Percentiles rank a stretch among this genome's conserved stretches.
These are phyloP conservation scores for Aspergillus terreus DNA, from an alignment of 2,329 filamentous ascomycete genomes.

Conservation along the genomic window DNA sequence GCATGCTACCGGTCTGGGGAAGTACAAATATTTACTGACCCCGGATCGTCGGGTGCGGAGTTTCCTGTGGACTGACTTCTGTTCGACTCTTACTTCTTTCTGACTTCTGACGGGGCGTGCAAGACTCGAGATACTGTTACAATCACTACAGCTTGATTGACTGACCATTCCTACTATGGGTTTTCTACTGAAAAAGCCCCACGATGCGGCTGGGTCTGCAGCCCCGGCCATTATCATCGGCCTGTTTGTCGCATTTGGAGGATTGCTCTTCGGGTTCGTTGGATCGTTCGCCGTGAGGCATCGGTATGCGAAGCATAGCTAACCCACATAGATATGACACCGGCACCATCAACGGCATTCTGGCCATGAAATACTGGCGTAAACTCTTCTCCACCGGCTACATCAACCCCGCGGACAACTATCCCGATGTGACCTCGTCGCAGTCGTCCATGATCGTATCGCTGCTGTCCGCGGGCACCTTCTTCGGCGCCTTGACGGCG, in stretches of 20 bases:
- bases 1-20: neutral
- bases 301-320: constrained; percentile 1
- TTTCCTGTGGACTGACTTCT: neutral
- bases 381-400: constrained; percentile 31
- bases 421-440: constrained; percentile 53
- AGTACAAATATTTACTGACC: constrained; percentile 3
- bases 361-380: constrained; percentile 47
- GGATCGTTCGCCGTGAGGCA: constrained; percentile 24
- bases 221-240: constrained; percentile 52
- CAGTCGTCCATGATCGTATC: constrained; percentile 60
- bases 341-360: constrained; percentile 52
- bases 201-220: constrained; percentile 44
- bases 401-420: constrained; percentile 33
- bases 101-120: neutral
- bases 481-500: constrained; percentile 67
- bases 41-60: neutral
- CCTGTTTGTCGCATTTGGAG: constrained; percentile 57
- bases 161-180: constrained; percentile 31
- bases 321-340: constrained; percentile 45
- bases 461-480: constrained; percentile 69
- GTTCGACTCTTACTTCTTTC: neutral
- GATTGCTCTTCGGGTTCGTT: constrained; percentile 54
- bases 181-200: constrained; percentile 44
- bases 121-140: neutral
- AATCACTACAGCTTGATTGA: neutral